phyloP scores from a whole-genome alignment of 306 rosid genomes.

The Purshia tridentata region DNA sequence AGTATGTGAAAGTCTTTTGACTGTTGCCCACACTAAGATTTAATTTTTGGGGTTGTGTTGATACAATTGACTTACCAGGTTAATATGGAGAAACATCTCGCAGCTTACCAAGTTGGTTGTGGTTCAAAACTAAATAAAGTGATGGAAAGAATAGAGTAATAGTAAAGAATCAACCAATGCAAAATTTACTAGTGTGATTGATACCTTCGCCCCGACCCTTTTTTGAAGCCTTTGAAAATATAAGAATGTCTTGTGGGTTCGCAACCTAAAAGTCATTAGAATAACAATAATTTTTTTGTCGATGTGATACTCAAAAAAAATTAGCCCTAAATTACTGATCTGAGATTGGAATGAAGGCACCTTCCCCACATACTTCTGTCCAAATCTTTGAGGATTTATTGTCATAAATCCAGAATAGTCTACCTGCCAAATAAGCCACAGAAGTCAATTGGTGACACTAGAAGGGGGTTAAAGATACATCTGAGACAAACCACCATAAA shows the following conservation, averaged over 20 bases:
- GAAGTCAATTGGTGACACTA: not conserved
- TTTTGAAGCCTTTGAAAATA: conserved; percentile 86
- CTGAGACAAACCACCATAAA: not conserved
- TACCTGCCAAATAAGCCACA: conserved; percentile 57
- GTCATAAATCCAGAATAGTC: conserved; percentile 99
- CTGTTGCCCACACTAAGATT: not conserved
- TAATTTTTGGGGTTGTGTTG: not conserved
- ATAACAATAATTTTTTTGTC: conserved; percentile 24
- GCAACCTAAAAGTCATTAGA: conserved; percentile 64
- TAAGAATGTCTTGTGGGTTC: conserved; percentile 97
- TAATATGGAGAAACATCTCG: not conserved
- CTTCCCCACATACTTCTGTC: conserved; percentile 99
- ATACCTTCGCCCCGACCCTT: conserved; percentile 67
- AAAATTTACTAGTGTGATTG: not conserved
- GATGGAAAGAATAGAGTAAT: not conserved
- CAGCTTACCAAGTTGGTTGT: not conserved
- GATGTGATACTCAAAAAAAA: conserved; percentile 33
- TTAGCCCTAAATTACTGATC: conserved; percentile 27
- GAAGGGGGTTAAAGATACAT: not conserved
- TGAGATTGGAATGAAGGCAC: conserved; percentile 43
- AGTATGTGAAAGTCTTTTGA: not conserved
- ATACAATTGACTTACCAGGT: not conserved
- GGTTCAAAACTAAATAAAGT: not conserved
- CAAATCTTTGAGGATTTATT: conserved; percentile 97
- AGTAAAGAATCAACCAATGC: conserved; percentile 1